phyloP scores from a whole-genome alignment of 2,329 filamentous ascomycete genomes.

The Pseudogymnoascus sp. region DNA sequence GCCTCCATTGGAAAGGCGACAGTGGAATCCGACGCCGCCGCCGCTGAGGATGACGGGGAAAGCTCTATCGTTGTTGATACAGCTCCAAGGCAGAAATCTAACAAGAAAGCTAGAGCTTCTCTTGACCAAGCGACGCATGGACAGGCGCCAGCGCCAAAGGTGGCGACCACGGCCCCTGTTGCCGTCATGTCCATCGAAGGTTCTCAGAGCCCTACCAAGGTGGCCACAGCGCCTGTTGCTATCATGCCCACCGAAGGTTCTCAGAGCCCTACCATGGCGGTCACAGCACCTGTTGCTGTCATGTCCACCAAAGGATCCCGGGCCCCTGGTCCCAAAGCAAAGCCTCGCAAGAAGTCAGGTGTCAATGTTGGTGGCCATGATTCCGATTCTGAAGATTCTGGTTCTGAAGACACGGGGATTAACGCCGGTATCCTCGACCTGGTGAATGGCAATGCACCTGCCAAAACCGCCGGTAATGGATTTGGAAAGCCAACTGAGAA shows the following conservation, averaged over 20 bases:
- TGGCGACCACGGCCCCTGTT: not conserved
- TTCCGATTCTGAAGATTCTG: not conserved
- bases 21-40: not conserved
- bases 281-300: not conserved
- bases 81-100: not conserved
- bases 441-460: not conserved
- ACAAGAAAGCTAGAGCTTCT: not conserved
- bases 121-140: not conserved
- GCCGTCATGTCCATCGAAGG: not conserved
- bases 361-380: not conserved
- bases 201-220: not conserved
- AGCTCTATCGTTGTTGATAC: not conserved
- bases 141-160: not conserved
- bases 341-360: not conserved
- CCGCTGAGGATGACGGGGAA: not conserved
- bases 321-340: not conserved
- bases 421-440: not conserved
- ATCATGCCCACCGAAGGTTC: not conserved
- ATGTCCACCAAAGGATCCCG: not conserved
- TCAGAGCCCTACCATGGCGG: not conserved
- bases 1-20: not conserved
- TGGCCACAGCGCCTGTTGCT: not conserved
- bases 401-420: not conserved
- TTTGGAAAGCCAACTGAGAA: not conserved
- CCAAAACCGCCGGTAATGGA: not conserved